phyloP scores from a whole-genome alignment of 78 protist genomes.

The Dictyostelium firmibasis region DNA sequence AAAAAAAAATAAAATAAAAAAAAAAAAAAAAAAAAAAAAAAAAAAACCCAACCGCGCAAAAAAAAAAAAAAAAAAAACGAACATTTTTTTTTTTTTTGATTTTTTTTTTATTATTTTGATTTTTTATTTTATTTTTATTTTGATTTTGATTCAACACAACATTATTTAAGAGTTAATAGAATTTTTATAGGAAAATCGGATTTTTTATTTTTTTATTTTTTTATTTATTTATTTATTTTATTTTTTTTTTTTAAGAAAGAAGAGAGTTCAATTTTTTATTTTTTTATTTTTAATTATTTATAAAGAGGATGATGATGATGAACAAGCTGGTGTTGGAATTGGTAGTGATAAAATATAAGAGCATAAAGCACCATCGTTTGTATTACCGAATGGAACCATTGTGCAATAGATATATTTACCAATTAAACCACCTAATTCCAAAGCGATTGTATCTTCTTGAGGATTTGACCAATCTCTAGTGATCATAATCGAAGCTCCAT shows the following conservation, averaged over 20 bases:
- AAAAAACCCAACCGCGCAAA: neutral
- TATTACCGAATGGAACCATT: conserved; percentile 51
- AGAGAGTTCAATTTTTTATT: neutral
- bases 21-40: neutral
- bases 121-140: neutral
- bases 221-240: too few species aligned
- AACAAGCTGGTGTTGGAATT: conserved; percentile 22
- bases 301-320: neutral
- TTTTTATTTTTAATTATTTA: neutral
- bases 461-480: conserved; percentile 54
- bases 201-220: too few species aligned
- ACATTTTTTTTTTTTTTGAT: neutral
- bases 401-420: conserved; percentile 47
- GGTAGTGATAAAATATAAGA: conserved; percentile 32
- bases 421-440: conserved; percentile 39
- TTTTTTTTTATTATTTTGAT: neutral
- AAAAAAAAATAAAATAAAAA: too few species aligned
- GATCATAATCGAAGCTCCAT: conserved; percentile 41
- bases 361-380: conserved; percentile 54
- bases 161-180: too few species aligned
- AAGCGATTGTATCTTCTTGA: conserved; percentile 28
- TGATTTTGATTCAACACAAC: too few species aligned
- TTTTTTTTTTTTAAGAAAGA: too few species aligned
- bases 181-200: too few species aligned
- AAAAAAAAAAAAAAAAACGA: neutral